Evolutionary conservation across 2,329 filamentous ascomycete genomes (phyloP).

Genomic region (Apiospora koreana): DNA sequence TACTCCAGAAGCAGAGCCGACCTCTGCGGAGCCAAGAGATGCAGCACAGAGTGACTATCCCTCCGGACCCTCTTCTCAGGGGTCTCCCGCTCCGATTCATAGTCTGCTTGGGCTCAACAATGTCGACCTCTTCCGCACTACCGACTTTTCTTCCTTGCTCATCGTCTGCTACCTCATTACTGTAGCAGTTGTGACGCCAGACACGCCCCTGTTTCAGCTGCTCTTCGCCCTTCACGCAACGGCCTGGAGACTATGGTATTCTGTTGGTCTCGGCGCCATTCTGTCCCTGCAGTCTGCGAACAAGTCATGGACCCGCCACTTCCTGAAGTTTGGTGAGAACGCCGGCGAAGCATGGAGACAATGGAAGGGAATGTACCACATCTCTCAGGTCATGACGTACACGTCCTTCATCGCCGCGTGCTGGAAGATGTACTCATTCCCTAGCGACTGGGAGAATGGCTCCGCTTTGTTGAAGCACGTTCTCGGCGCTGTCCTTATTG

Average conservation of each 20-base stretch:
- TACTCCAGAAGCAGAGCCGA: constrained; percentile 12
- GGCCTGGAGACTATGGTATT: constrained; percentile 89
- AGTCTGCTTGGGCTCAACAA: constrained; percentile 82
- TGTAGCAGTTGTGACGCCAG: constrained; percentile 75
- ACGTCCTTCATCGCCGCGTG: constrained; percentile 85
- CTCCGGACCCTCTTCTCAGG: constrained; percentile 21
- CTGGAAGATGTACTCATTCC: constrained; percentile 95
- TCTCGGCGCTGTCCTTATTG: constrained; percentile 75
- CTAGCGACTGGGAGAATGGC: constrained; percentile 84
- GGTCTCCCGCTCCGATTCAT: constrained; percentile 69
- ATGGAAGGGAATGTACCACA: constrained; percentile 95
- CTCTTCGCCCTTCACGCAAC: constrained; percentile 81
- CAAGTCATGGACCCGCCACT: constrained; percentile 96
- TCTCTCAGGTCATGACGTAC: constrained; percentile 90
- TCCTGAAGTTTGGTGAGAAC: constrained; percentile 93
- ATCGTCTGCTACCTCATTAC: constrained; percentile 74
- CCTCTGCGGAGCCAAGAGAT: constrained; percentile 21
- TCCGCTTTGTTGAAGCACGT: constrained; percentile 85
- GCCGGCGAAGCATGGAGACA: constrained; percentile 93
- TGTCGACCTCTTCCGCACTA: constrained; percentile 83
- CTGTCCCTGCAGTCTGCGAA: constrained; percentile 82
- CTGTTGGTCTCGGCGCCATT: constrained; percentile 81
- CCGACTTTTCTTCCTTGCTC: constrained; percentile 79
- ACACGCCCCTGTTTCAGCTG: constrained; percentile 72
- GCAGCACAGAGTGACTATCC: constrained; percentile 22